Percentiles rank a stretch among this genome's conserved stretches.
phyloP scores from a whole-genome alignment of 768 basidiomycete species.

The Lactarius pseudohatsudake region DNA sequence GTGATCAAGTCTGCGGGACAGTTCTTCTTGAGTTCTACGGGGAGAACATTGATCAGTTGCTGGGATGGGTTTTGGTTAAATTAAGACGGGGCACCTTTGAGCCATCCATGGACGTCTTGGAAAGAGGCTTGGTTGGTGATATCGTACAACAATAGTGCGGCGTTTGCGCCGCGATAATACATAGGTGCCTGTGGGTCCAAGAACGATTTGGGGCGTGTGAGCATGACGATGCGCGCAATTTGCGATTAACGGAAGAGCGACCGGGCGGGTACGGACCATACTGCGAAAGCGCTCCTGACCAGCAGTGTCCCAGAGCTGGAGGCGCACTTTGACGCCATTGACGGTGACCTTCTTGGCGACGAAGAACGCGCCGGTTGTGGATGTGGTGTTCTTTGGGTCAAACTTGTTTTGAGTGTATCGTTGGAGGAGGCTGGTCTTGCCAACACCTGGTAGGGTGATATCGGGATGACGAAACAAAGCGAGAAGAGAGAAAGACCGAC shows the following conservation, averaged over 20 bases:
- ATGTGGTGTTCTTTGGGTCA: slow-evolving; percentile 82
- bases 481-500: slow-evolving; percentile 37
- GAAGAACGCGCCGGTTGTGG: slow-evolving; percentile 92
- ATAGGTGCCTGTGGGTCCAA: slow-evolving; percentile 70
- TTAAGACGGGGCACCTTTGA: slow-evolving; percentile 56
- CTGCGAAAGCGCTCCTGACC: slow-evolving; percentile 92
- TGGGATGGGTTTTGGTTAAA: slow-evolving; percentile 6
- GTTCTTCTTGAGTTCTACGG: slow-evolving; percentile 84
- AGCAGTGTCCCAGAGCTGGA: slow-evolving; percentile 92
- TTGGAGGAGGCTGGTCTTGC: slow-evolving; percentile 88
- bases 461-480: slow-evolving; percentile 1
- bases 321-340: slow-evolving; percentile 80
- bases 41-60: slow-evolving; percentile 15
- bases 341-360: slow-evolving; percentile 89
- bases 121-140: slow-evolving; percentile 88
- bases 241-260: slow-evolving; percentile 21
- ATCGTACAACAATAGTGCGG: slow-evolving; percentile 92
- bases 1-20: slow-evolving; percentile 86
- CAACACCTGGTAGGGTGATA: slow-evolving; percentile 54
- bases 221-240: slow-evolving; percentile 18
- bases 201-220: slow-evolving; percentile 21
- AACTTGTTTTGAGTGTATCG: slow-evolving; percentile 91
- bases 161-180: slow-evolving; percentile 96
- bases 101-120: slow-evolving; percentile 89
- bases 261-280: slow-evolving; percentile 55